Evolutionary conservation across 1,284 basidiomycete genomes (phyloP), one percentile per base, ranked within the genome.

Genomic region (Tilletia indica): DNA sequence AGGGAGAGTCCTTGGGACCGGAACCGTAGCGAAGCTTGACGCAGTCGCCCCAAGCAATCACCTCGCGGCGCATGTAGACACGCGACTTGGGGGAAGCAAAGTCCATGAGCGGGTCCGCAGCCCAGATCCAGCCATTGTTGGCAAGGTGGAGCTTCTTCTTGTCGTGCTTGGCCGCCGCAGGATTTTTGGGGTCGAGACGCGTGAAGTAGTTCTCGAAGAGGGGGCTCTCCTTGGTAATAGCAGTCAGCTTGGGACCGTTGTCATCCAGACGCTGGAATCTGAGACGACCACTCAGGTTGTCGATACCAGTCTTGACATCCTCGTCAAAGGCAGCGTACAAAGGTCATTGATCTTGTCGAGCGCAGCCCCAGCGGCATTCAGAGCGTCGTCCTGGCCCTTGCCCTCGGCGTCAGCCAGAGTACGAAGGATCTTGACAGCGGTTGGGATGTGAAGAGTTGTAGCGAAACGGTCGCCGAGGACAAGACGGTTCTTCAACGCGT

Each of bases 101-200:
- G 86, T 98, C 97, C 76, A 90, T 88, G 25, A 99, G 88, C 0
- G 96, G 96, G 84, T 99, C 91, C 1, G 96, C 95, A 72, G 92
- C 88, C 96, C 96, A 99, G 79, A 99, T 96, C 96, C 96, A 99
- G 6, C 96, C 96, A 81, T 99, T 99, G 86, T 98, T 97, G 4
- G 96, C 96, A 12, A 82, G 71, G 0, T 92, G 91, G 80, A 94
- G 92, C 9, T 89, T 87, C 25, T 87, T 83, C 1, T 91, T 89
- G 72, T 94, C 90, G 73, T 88, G 87, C 66, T 89, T 88, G 45
- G 76, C 69, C 3, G 73, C 73, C 14, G 66, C 68, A 5, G 80
- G 77, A 45, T 82, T 73, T 36, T 76, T 72, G 54, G 79, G 78
- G 39, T 78, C 77, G 25, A 82, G 76, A 12, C 80, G 76, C 16